Percentiles rank a stretch among this genome's conserved stretches.
Conservation (phyloP, 306 rosid species). For the Vachellia collinsii region DNA sequence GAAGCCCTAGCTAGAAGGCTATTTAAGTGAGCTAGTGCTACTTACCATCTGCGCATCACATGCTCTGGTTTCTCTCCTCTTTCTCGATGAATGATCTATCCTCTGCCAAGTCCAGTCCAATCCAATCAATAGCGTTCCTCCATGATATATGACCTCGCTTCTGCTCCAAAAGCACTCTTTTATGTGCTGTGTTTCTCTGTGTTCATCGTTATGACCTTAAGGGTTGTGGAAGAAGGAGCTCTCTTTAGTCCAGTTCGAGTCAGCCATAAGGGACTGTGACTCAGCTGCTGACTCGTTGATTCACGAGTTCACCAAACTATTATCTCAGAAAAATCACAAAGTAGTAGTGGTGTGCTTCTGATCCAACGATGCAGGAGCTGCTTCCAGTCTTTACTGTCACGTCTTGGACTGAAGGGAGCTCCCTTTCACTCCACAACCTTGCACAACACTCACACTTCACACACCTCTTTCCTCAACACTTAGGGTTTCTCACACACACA, state of each 20-base stretch:
- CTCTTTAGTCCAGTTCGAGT: conserved; percentile 92
- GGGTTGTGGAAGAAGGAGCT: conserved; percentile 62
- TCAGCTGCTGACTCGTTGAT: conserved; percentile 98
- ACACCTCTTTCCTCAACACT: no score
- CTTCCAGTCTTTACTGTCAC: conserved; percentile 60
- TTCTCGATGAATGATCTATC: not conserved
- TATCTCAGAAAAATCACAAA: no score
- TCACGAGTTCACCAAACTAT: conserved; percentile 56
- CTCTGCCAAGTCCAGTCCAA: not conserved
- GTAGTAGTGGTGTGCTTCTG: conserved; percentile 72
- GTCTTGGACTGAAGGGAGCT: conserved; percentile 99
- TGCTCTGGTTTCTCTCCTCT: not conserved
- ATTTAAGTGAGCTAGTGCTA: conserved; percentile 2
- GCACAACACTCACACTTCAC: not conserved
- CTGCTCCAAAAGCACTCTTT: not conserved
- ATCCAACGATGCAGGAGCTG: conserved; percentile 95
- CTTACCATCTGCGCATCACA: conserved; percentile 10
- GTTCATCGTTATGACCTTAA: not conserved
- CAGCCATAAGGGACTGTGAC: conserved; percentile 41
- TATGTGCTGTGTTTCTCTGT: not conserved
- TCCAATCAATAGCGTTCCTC: not conserved
- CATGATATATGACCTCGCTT: no score
- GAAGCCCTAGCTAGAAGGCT: conserved; percentile 24
- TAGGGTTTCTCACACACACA: no score
- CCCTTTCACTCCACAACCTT: conserved; percentile 43